Base-by-base conservation (phyloP, 2,329 filamentous ascomycete species). In the Nothophaeocryptopus gaeumannii region DNA sequence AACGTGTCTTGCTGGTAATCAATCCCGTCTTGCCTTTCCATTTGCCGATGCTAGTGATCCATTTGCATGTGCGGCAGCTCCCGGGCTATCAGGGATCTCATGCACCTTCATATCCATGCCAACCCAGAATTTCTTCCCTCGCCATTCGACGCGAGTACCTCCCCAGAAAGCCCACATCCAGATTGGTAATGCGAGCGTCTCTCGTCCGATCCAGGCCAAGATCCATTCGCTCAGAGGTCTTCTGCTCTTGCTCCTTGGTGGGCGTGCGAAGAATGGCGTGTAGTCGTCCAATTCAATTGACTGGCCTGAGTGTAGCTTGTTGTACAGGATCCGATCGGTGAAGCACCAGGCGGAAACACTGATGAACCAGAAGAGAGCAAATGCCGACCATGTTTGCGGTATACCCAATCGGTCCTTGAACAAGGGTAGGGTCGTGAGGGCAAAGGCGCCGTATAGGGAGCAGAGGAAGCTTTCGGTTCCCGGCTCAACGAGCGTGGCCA, bases 111-210 rank as follows among this genome's bases (percentile, higher is more conserved):
- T 92, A 67, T 97, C 88, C 59, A 89, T 78, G 1, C 85, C 82
- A 1, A 97, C 91, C 61, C 80, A 81, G 67, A 97, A 97, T 26
- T 75, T 79, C 63, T 84, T 85, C 0, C 91, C 92, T 47, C 93
- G 77, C 95, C 93, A 99, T 45, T 81, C 81, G 0, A 99, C 89
- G 0, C 84, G 92, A 1, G 86, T 83, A 0, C 93, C 93, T n/a
- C 92, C 85, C 60, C 89, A 82, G 14, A 96, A 88, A 1, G 93
- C 93, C 81, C 86, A 90, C 0, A 82, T 74, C 93, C 93, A 99
- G 51, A 99, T 86, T 0, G 91, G 91, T 39, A 96, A 74, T 0
- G 93, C 91, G 8, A 96, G 75, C 0, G 81, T 58, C 70, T 99
- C 93, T 30, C 93, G 78, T 0, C 87, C 89, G 0, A 95, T 60